Conservation (phyloP, 202 grass and related monocot genomes). For the Zoysia matrella region DNA sequence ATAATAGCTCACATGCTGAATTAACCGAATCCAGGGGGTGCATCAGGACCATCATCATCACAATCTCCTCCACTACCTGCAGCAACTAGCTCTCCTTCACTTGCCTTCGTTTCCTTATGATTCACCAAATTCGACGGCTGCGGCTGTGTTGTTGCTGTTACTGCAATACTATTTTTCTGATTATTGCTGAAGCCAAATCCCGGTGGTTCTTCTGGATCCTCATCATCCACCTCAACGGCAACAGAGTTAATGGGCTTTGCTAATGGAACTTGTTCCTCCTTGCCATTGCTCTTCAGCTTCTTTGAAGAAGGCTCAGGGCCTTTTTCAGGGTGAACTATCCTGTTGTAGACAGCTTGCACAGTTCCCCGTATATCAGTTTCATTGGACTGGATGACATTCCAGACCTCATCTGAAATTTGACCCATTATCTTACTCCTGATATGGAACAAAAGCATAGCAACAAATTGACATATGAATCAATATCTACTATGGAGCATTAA, state of each 20-base stretch:
- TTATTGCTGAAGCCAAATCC: conserved; percentile 69
- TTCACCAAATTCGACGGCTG: conserved; percentile 31
- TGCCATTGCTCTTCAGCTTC: conserved; percentile 45
- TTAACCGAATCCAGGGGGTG: conserved; percentile 78
- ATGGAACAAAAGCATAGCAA: conserved; percentile 25
- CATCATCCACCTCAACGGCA: conserved; percentile 48
- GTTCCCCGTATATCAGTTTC: conserved; percentile 77
- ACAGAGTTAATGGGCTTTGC: conserved; percentile 39
- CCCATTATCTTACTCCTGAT: conserved; percentile 94
- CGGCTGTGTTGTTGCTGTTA: conserved; percentile 12
- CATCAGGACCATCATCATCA: conserved; percentile 57
- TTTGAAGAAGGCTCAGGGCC: conserved; percentile 43
- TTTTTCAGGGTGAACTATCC: conserved; percentile 73
- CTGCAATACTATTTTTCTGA: conserved; percentile 14
- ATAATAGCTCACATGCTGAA: conserved; percentile 12
- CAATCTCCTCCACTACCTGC: conserved; percentile 4
- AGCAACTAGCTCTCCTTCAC: conserved; percentile 33
- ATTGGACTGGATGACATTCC: conserved; percentile 72
- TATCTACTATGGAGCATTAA: not conserved
- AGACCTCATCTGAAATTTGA: conserved; percentile 86
- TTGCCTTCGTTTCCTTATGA: conserved; percentile 28
- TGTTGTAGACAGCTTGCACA: conserved; percentile 68
- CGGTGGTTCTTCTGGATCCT: conserved; percentile 74
- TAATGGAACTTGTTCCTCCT: conserved; percentile 44
- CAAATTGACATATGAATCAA: conserved; percentile 3